phyloP scores from a whole-genome alignment of 192 early-diverging fungal genomes.

The Podila minutissima region DNA sequence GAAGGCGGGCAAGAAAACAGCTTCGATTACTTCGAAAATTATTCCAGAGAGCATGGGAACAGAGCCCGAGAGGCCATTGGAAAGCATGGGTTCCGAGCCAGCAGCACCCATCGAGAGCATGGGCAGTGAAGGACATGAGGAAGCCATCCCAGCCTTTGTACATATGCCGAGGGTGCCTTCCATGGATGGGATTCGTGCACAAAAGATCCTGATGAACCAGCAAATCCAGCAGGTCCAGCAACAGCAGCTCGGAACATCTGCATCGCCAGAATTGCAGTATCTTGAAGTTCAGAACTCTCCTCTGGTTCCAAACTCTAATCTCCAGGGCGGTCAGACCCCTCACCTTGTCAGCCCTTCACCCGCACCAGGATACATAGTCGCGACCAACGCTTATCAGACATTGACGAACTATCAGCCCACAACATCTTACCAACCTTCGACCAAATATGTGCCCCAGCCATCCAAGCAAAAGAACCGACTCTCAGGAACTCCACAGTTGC shows the following conservation, averaged over 20 bases:
- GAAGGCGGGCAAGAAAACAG: neutral
- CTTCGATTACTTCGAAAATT: neutral
- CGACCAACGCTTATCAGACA: neutral
- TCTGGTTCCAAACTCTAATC: neutral
- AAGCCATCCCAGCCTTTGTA: neutral
- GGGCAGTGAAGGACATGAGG: conserved; percentile 18
- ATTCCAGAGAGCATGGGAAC: conserved; percentile 4
- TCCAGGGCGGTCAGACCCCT: neutral
- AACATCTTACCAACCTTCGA: conserved; percentile 23
- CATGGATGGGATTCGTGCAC: neutral
- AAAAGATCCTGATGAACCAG: conserved; percentile 17
- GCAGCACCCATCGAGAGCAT: conserved; percentile 25
- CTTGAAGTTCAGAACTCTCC: conserved; percentile 32
- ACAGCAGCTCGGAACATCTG: conserved; percentile 2
- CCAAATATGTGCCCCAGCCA: conserved; percentile 34
- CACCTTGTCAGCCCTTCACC: neutral
- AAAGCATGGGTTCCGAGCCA: conserved; percentile 15
- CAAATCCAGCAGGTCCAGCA: conserved; percentile 8
- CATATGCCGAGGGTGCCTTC: conserved; percentile 8
- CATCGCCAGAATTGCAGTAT: conserved; percentile 41
- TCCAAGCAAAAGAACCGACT: conserved; percentile 24
- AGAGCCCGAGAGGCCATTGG: neutral
- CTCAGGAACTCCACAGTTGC: conserved; percentile 11
- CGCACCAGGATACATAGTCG: neutral
- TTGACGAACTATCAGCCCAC: conserved; percentile 7